phyloP scores from a whole-genome alignment of 2,329 filamentous ascomycete species.

The Bisporella sp. region DNA sequence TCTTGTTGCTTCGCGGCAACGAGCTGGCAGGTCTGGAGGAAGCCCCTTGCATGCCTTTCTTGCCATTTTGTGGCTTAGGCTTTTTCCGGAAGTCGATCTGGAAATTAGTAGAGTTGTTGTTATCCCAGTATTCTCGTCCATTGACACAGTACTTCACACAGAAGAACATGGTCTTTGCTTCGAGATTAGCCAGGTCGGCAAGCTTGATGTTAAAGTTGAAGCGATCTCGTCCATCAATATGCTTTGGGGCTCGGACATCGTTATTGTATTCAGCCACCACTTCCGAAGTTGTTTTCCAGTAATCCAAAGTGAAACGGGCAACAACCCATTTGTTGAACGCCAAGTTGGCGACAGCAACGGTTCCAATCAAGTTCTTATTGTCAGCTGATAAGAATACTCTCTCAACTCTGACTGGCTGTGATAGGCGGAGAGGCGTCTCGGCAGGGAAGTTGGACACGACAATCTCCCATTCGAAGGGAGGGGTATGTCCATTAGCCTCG shows the following conservation, averaged over 20 bases:
- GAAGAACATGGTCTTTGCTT: slow-evolving; percentile 86
- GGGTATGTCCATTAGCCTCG: slow-evolving; percentile 22
- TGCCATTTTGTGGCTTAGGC: slow-evolving; percentile 52
- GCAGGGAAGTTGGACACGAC: slow-evolving; percentile 75
- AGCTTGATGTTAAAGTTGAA: slow-evolving; percentile 95
- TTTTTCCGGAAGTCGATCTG: slow-evolving; percentile 90
- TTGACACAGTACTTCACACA: slow-evolving; percentile 84
- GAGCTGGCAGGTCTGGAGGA: slow-evolving; percentile 43
- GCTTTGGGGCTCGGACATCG: slow-evolving; percentile 63
- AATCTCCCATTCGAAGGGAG: slow-evolving; percentile 81
- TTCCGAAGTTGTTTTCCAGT: slow-evolving; percentile 98
- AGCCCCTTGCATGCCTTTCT: slow-evolving; percentile 44
- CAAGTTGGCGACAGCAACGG: slow-evolving; percentile 78
- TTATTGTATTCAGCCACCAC: slow-evolving; percentile 82
- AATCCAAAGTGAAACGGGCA: slow-evolving; percentile 93
- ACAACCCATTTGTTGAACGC: slow-evolving; percentile 83
- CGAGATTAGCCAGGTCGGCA: slow-evolving; percentile 82
- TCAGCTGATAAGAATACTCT: slow-evolving; percentile 81
- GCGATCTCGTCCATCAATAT: slow-evolving; percentile 66
- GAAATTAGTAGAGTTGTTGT: slow-evolving; percentile 81
- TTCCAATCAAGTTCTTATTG: slow-evolving; percentile 79
- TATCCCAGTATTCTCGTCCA: slow-evolving; percentile 90
- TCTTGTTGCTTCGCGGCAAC: slow-evolving; percentile 61
- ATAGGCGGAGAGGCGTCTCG: slow-evolving; percentile 54
- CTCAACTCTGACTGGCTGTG: slow-evolving; percentile 71